Evolutionary conservation across 441 rosid genomes (phyloP).

Genomic region (Adansonia madagascariensis): DNA sequence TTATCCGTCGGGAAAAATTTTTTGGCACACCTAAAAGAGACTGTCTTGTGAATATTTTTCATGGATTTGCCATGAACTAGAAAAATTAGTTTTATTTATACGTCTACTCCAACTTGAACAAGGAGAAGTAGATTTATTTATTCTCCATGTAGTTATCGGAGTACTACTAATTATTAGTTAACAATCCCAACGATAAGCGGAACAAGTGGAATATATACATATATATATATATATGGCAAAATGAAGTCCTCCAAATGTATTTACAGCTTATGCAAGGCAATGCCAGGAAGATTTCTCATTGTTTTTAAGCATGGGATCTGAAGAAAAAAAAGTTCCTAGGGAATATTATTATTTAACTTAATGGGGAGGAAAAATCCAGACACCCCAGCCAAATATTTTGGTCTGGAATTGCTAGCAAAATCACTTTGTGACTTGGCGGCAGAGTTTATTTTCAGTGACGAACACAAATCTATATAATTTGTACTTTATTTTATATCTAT

Average conservation of each 20-base stretch:
- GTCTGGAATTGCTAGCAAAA: neutral
- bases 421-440: neutral
- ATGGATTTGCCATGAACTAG: too few species aligned
- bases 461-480: neutral
- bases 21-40: too few species aligned
- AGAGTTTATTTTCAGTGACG: neutral
- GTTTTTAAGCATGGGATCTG: conserved; percentile 30
- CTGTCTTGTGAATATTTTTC: too few species aligned
- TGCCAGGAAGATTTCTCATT: conserved; percentile 36
- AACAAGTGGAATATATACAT: conserved; percentile 16
- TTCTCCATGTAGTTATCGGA: too few species aligned
- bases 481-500: too few species aligned
- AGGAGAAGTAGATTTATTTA: too few species aligned
- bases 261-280: conserved; percentile 34
- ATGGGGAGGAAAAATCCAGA: neutral
- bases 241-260: conserved; percentile 27
- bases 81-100: too few species aligned
- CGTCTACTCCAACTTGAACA: too few species aligned
- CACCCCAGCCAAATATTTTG: neutral
- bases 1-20: too few species aligned
- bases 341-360: neutral
- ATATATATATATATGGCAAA: conserved; percentile 26
- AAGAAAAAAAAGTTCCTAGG: conserved; percentile 25
- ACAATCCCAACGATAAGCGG: neutral
- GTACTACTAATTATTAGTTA: too few species aligned